Evolutionary conservation across 1,139 yeast species (phyloP).

Genomic region (Suhomyces yuchorum): DNA sequence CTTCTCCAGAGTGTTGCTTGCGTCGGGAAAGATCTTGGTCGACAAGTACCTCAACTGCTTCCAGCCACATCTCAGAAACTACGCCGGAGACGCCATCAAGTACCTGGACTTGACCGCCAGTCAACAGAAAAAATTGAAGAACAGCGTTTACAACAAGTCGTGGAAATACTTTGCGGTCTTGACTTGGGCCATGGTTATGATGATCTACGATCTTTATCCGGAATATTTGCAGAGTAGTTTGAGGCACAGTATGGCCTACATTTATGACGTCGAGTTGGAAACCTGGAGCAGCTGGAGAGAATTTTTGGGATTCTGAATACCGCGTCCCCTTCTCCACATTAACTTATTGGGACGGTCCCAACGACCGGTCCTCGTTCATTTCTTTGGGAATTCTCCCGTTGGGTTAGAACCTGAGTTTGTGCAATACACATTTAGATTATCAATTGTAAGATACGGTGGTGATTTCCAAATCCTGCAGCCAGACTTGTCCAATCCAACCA

Average conservation of each 20-base stretch:
- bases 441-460: background rate
- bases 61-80: constrained; percentile 36
- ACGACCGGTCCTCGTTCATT: background rate
- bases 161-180: constrained; percentile 72
- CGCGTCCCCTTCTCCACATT: background rate
- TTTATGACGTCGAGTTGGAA: constrained; percentile 59
- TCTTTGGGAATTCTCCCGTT: background rate
- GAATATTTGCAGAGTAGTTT: constrained; percentile 65
- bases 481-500: no score
- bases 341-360: background rate
- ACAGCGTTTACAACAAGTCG: constrained; percentile 41
- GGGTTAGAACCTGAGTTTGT: background rate
- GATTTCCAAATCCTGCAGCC: no score
- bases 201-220: constrained; percentile 65
- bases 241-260: constrained; percentile 71
- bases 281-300: constrained; percentile 47
- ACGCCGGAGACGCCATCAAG: constrained; percentile 25
- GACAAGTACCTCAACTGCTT: constrained; percentile 40
- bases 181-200: constrained; percentile 78
- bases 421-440: background rate
- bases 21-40: constrained; percentile 50
- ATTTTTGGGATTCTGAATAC: constrained; percentile 38
- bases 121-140: constrained; percentile 39
- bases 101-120: constrained; percentile 34
- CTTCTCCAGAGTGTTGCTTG: constrained; percentile 59